phyloP scores from a whole-genome alignment of 148 eudicot species.

The Tetragonia tetragonoides region DNA sequence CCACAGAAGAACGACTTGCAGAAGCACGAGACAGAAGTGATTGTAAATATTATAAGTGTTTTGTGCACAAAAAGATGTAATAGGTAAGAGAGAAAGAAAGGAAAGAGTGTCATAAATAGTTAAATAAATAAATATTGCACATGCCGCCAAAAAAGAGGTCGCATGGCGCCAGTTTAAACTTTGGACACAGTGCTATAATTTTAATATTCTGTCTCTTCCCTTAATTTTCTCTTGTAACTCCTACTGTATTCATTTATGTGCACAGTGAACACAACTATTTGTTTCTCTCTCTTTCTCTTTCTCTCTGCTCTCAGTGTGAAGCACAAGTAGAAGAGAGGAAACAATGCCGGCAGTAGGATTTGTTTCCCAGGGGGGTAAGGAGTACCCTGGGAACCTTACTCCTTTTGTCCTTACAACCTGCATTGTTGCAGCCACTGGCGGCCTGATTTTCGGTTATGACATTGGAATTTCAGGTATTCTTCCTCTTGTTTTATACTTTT shows the following conservation, averaged over 20 bases:
- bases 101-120: neutral
- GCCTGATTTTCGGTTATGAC: slow-evolving; percentile 21
- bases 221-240: too few relatives aligned
- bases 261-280: neutral
- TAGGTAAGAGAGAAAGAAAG: too few relatives aligned
- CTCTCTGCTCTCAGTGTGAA: neutral
- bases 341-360: neutral
- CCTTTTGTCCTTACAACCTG: neutral
- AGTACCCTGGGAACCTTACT: neutral
- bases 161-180: neutral
- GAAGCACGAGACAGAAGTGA: too few relatives aligned
- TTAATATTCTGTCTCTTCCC: too few relatives aligned
- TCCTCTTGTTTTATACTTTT: neutral
- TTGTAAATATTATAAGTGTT: neutral
- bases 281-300: neutral
- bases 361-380: neutral
- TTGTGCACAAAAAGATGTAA: neutral
- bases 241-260: too few relatives aligned
- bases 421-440: neutral
- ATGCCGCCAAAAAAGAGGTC: neutral
- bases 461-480: slow-evolving; percentile 57
- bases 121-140: too few relatives aligned
- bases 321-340: neutral
- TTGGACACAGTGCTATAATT: neutral
- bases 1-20: too few relatives aligned